These are phyloP conservation scores for Glarea lozoyensis DNA, from an alignment of 495 filamentous ascomycete genomes.

Conservation along the genomic window DNA sequence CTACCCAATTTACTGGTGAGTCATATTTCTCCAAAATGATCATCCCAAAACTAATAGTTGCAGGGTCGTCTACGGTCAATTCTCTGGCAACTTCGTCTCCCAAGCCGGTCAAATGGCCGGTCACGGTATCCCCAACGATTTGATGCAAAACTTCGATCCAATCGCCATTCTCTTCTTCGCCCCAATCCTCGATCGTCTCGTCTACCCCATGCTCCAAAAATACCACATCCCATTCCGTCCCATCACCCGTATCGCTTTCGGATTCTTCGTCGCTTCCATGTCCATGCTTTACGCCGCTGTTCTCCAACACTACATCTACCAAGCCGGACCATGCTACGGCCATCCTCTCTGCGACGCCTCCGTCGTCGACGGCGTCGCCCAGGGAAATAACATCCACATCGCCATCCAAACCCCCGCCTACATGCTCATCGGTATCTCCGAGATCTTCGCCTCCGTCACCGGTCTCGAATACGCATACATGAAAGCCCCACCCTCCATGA, in stretches of 20 bases:
- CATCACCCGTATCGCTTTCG: slow-evolving; percentile 63
- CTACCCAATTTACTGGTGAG: slow-evolving; percentile 14
- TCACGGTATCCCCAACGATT: slow-evolving; percentile 67
- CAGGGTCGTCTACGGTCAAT: slow-evolving; percentile 32
- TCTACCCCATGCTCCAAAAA: slow-evolving; percentile 61
- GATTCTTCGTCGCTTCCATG: slow-evolving; percentile 50
- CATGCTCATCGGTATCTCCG: slow-evolving; percentile 27
- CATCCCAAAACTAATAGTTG: slow-evolving; percentile 14
- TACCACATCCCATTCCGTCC: slow-evolving; percentile 58
- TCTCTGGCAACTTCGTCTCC: slow-evolving; percentile 56
- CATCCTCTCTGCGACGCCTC: slow-evolving; percentile 28
- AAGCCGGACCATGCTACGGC: slow-evolving; percentile 43
- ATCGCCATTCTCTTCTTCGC: slow-evolving; percentile 69
- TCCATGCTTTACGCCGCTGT: slow-evolving; percentile 60
- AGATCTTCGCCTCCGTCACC: slow-evolving; percentile 38
- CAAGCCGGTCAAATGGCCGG: slow-evolving; percentile 65
- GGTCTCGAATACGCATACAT: slow-evolving; percentile 63
- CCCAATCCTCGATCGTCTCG: slow-evolving; percentile 58
- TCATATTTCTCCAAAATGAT: slow-evolving; percentile 49
- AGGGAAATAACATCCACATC: slow-evolving; percentile 30
- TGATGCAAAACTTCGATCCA: slow-evolving; percentile 71
- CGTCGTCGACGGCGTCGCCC: slow-evolving; percentile 12
- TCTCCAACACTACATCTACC: slow-evolving; percentile 63
- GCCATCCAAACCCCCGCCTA: slow-evolving; percentile 26
- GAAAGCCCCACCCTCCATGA: slow-evolving; percentile 71